A percentile compares a stretch with the other conserved stretches of the same genome.
Evolutionary conservation across 2,329 filamentous ascomycete species (phyloP).

Genomic region (Incumbomyces delicatus): DNA sequence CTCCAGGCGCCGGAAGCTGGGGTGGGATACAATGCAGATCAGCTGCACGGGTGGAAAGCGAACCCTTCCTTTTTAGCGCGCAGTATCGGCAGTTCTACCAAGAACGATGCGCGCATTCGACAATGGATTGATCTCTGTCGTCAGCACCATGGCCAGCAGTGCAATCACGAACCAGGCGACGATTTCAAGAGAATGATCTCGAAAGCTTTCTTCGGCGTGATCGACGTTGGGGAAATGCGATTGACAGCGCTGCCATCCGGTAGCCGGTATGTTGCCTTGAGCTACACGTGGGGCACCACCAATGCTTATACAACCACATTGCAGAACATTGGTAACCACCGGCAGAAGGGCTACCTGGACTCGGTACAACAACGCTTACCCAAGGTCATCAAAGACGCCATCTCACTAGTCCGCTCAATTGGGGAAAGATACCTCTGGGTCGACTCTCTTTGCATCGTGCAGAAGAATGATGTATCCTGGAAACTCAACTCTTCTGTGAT

Average conservation of each 20-base stretch:
- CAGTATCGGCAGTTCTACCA: no score
- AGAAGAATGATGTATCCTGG: no score
- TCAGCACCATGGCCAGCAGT: no score
- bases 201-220: neutral
- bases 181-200: no score
- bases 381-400: neutral
- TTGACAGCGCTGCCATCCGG: neutral
- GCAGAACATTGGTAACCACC: neutral
- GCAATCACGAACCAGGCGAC: no score
- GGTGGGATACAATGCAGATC: no score
- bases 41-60: no score
- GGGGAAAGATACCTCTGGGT: neutral
- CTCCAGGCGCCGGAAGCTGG: no score
- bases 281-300: neutral
- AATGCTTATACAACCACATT: neutral
- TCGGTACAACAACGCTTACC: neutral
- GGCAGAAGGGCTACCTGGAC: neutral
- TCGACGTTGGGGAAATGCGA: neutral
- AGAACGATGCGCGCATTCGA: no score
- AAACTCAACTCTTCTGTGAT: no score
- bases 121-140: no score
- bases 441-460: neutral
- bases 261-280: neutral
- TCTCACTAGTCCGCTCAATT: neutral
- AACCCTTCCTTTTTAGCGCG: no score